A percentile compares a stretch with the other conserved stretches of the same genome.
These are phyloP conservation scores for Begonia masoniana DNA, from an alignment of 306 rosid species.

Conservation along the genomic window DNA sequence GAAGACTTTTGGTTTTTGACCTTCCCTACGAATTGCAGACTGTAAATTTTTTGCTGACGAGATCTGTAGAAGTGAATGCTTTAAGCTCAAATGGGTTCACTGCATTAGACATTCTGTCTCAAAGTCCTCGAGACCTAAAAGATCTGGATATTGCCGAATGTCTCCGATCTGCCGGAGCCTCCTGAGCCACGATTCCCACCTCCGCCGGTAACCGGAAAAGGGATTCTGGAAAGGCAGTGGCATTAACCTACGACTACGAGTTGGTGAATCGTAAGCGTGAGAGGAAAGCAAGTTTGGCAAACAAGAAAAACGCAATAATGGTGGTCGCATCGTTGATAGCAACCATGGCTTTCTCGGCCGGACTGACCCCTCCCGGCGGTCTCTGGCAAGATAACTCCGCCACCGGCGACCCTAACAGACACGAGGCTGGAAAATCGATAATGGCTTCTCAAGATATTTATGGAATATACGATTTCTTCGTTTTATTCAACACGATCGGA, in stretches of 20 bases:
- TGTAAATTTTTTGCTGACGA: conserved; percentile 7
- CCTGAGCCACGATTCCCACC: not conserved
- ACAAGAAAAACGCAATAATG: conserved; percentile 3
- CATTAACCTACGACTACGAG: too few relatives aligned
- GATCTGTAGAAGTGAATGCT: conserved; percentile 8
- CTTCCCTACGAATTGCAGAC: conserved; percentile 4
- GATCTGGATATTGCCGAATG: conserved; percentile 14
- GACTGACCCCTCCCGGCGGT: conserved; percentile 16
- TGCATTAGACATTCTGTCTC: conserved; percentile 11
- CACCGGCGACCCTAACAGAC: not conserved
- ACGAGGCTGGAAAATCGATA: conserved; percentile 12
- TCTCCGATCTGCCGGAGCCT: conserved; percentile 10
- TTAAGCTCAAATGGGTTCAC: conserved; percentile 13
- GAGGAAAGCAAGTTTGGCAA: conserved; percentile 3
- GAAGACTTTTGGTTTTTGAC: too few relatives aligned
- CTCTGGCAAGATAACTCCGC: conserved; percentile 9
- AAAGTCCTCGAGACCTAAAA: conserved; percentile 9
- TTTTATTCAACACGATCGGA: too few relatives aligned
- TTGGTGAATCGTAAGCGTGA: not conserved
- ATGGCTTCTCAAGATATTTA: too few relatives aligned
- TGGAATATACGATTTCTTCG: too few relatives aligned
- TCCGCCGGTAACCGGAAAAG: too few relatives aligned
- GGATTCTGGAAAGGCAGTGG: too few relatives aligned
- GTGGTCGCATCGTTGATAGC: conserved; percentile 20
- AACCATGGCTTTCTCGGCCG: conserved; percentile 14